These are phyloP conservation scores for Fusarium austroafricanum DNA, from an alignment of 2,329 filamentous ascomycete genomes.

Conservation along the genomic window DNA sequence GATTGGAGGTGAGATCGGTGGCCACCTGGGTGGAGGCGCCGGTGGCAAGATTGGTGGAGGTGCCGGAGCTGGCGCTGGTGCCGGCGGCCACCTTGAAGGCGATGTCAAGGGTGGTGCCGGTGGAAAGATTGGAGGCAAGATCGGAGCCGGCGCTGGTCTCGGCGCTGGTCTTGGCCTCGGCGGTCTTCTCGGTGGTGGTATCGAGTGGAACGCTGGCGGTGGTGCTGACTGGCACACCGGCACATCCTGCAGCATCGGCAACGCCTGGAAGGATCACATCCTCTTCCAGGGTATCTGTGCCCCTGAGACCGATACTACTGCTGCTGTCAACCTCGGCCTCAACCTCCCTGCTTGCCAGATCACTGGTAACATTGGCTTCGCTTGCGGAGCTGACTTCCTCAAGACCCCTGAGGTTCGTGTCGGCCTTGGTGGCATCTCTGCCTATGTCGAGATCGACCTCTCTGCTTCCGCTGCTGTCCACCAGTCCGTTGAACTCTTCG, in stretches of 20 bases:
- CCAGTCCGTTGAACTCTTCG: slow-evolving; percentile 63
- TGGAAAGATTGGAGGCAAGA: background rate
- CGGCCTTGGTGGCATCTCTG: slow-evolving; percentile 62
- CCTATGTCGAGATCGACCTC: slow-evolving; percentile 63
- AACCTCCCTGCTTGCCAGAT: slow-evolving; percentile 53
- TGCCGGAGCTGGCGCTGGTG: too few relatives aligned
- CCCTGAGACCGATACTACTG: slow-evolving; percentile 30
- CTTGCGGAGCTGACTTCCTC: slow-evolving; percentile 56
- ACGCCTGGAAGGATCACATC: slow-evolving; percentile 30
- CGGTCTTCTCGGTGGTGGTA: slow-evolving; percentile 12
- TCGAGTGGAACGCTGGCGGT: slow-evolving; percentile 14
- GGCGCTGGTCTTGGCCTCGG: slow-evolving; percentile 7
- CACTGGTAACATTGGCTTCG: slow-evolving; percentile 59
- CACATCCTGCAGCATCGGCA: slow-evolving; percentile 32
- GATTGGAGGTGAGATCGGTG: too few relatives aligned
- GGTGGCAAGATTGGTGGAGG: background rate
- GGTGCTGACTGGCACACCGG: slow-evolving; percentile 15
- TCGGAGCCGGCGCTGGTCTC: slow-evolving; percentile 1
- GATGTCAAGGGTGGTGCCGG: background rate
- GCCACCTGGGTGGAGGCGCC: background rate
- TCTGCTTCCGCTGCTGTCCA: slow-evolving; percentile 57
- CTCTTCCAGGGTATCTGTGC: slow-evolving; percentile 38
- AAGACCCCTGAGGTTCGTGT: slow-evolving; percentile 57
- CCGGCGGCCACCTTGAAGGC: background rate
- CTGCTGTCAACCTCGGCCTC: slow-evolving; percentile 41